A percentile compares a stretch with the other conserved stretches of the same genome.
Conservation (phyloP, 164 flowering plant genomes). For the Aristolochia fimbriata region DNA sequence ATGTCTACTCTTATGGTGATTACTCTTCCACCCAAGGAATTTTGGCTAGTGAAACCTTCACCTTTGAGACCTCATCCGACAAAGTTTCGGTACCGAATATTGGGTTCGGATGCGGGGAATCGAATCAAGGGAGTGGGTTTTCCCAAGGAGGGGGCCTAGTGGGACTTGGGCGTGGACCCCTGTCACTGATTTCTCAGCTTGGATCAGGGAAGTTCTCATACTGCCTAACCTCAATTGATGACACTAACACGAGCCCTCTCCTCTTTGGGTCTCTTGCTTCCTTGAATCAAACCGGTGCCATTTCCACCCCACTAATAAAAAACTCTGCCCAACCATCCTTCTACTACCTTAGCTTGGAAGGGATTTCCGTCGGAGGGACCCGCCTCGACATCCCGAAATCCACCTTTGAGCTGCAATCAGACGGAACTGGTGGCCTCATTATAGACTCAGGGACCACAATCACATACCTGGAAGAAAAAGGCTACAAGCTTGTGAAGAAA, state of each 20-base stretch:
- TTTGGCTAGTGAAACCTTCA: constrained; percentile 63
- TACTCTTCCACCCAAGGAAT: constrained; percentile 59
- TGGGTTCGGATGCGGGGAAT: constrained; percentile 76
- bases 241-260: constrained; percentile 37
- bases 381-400: constrained; percentile 37
- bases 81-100: constrained; percentile 29
- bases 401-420: constrained; percentile 34
- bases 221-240: constrained; percentile 63
- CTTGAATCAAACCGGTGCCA: constrained; percentile 4
- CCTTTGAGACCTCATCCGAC: constrained; percentile 23
- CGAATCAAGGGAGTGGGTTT: constrained; percentile 65
- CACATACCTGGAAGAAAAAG: constrained; percentile 47
- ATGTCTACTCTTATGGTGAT: constrained; percentile 69
- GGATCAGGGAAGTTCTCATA: constrained; percentile 63
- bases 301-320: constrained; percentile 40
- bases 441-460: constrained; percentile 91
- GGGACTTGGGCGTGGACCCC: constrained; percentile 82
- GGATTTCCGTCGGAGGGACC: constrained; percentile 59
- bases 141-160: constrained; percentile 64
- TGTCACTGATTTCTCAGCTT: constrained; percentile 76
- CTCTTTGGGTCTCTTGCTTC: constrained; percentile 45
- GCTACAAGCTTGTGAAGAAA: constrained; percentile 33
- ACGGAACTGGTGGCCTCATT: constrained; percentile 77
- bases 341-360: constrained; percentile 62
- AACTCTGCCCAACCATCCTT: constrained; percentile 63